Evolutionary conservation across 2,329 filamentous ascomycete genomes (phyloP), one percentile per base, ranked within the genome.

Genomic region (Epichloe glyceriae): DNA sequence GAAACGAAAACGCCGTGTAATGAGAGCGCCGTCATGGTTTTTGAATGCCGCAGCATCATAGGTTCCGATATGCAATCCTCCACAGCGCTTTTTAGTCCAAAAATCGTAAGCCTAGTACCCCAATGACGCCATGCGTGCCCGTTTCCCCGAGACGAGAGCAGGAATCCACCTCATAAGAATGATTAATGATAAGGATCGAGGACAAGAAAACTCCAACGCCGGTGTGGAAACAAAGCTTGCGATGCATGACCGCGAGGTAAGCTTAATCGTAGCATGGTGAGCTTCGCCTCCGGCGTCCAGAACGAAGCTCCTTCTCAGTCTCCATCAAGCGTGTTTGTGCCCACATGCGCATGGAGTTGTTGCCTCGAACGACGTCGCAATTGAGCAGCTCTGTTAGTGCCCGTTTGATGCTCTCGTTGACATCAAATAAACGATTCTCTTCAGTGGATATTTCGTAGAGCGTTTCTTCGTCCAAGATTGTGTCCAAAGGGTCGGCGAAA

Each of bases 391-490:
- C 78, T 5, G 78, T 82, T 57, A 82, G 61, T 2, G 76, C 74
- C 34, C 76, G 72, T 67, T 82, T 82, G 67, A 82, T 78, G 57
- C 74, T 72, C 63, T 80, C 77, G 63, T 79, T 79, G 63, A 80
- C 73, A 54, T 74, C 70, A 47, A 69, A 76, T 11, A 80, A 69
- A 53, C 71, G 74, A 55, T 73, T 70, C 60, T 79, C 75, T 59
- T 76, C 74, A 17, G 67, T 66, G 0, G 71, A 74, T 55, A 79
- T 71, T 58, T 74, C 72, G 53, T 67, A 67, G 20, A 75, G 60
- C 6, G 71, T 70, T 49, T 71, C 66, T 58, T 74, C 73, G 58
- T 77, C 73, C 20, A 69, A 60, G 34, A 73, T 71, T 22, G 70
- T 71, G 50, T 61, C 63, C n/a, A 70, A 64, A 3, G 52, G 22